A percentile compares a stretch with the other conserved stretches of the same genome.
These are phyloP conservation scores for Lolium perenne DNA, from an alignment of 176 grass and related monocot species.

Conservation along the genomic window DNA sequence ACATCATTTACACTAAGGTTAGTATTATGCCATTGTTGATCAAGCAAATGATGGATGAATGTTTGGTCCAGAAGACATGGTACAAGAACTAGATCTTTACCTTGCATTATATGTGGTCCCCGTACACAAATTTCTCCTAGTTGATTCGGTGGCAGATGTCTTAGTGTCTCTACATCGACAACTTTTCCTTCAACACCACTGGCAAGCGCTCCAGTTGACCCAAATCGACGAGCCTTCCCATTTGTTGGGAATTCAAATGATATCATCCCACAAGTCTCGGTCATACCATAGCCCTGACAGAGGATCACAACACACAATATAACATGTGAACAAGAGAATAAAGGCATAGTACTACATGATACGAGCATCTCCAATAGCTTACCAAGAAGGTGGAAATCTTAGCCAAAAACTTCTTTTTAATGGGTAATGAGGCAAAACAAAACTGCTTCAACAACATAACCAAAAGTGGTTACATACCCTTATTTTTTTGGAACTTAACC, in stretches of 20 bases:
- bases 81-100: conserved; percentile 58
- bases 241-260: conserved; percentile 57
- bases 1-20: neutral
- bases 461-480: too few species aligned
- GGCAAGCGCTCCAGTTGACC: conserved; percentile 57
- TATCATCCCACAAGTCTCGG: conserved; percentile 83
- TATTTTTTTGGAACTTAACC: too few species aligned
- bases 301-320: conserved; percentile 1
- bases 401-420: too few species aligned
- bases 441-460: too few species aligned
- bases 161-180: conserved; percentile 55
- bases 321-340: neutral
- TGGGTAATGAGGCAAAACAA: too few species aligned
- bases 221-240: conserved; percentile 63
- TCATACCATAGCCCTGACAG: conserved; percentile 93
- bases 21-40: neutral
- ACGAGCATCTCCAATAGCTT: too few species aligned
- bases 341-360: conserved; percentile 12
- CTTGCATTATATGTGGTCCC: conserved; percentile 89
- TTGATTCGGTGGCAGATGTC: conserved; percentile 71
- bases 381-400: too few species aligned
- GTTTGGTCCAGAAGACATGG: conserved; percentile 21
- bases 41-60: neutral
- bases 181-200: conserved; percentile 74
- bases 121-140: conserved; percentile 80